Conservation (phyloP, 2,329 filamentous ascomycete genomes). For the Fusarium siculi region DNA sequence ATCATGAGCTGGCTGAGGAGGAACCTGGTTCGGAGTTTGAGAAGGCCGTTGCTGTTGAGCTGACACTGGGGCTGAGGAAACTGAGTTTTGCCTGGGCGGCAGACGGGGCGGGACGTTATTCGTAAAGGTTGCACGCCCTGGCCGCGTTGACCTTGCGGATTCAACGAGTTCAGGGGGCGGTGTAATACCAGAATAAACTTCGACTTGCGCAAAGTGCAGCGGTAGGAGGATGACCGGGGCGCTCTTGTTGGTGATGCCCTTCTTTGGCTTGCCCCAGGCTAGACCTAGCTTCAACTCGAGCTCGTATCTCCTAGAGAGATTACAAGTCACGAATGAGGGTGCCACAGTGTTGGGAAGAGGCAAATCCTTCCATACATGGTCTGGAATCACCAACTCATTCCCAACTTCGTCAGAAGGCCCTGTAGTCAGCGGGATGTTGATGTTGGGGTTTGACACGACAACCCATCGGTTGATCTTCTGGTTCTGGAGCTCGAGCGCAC, state of each 20-base stretch:
- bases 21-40: constrained; percentile 39
- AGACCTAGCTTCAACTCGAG: constrained; percentile 84
- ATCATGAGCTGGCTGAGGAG: constrained; percentile 53
- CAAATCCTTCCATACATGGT: constrained; percentile 76
- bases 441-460: constrained; percentile 75
- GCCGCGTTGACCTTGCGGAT: constrained; percentile 56
- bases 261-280: constrained; percentile 72
- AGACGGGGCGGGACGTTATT: constrained; percentile 48
- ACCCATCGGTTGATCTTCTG: constrained; percentile 81
- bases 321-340: constrained; percentile 89
- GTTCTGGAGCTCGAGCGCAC: constrained; percentile 78
- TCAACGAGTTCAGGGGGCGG: constrained; percentile 82
- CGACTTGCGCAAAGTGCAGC: constrained; percentile 76
- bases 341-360: constrained; percentile 86
- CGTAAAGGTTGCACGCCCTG: constrained; percentile 52
- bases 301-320: constrained; percentile 83
- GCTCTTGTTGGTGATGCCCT: constrained; percentile 40
- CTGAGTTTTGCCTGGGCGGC: constrained; percentile 49
- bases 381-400: constrained; percentile 76
- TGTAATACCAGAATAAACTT: constrained; percentile 87
- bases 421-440: constrained; percentile 76
- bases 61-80: constrained; percentile 30
- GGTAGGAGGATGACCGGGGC: constrained; percentile 83
- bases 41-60: constrained; percentile 37
- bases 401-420: constrained; percentile 65